phyloP scores from a whole-genome alignment of 2,329 filamentous ascomycete species.

The Venturia effusa region DNA sequence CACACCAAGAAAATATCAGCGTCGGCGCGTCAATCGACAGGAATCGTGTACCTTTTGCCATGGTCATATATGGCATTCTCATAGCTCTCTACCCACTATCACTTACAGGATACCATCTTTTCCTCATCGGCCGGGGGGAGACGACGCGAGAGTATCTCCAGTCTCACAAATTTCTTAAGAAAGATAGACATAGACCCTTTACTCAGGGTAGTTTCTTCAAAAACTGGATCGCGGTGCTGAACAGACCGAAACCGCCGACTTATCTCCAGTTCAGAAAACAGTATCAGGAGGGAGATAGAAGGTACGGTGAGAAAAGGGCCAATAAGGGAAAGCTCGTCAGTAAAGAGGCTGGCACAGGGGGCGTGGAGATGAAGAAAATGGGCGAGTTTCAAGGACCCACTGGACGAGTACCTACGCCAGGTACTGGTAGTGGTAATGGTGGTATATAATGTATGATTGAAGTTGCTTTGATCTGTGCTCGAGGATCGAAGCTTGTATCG shows the following conservation, averaged over 20 bases:
- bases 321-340: background rate
- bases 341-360: background rate
- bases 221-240: slow-evolving; percentile 75
- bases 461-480: background rate
- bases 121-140: slow-evolving; percentile 81
- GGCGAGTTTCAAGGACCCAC: background rate
- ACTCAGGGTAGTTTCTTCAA: slow-evolving; percentile 62
- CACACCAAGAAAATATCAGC: slow-evolving; percentile 46
- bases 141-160: slow-evolving; percentile 95
- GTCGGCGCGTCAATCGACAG: slow-evolving; percentile 59
- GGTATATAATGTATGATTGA: background rate
- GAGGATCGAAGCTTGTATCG: background rate
- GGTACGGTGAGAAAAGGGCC: slow-evolving; percentile 49
- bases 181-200: slow-evolving; percentile 84
- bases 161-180: slow-evolving; percentile 87
- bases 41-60: slow-evolving; percentile 73
- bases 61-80: slow-evolving; percentile 73
- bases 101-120: slow-evolving; percentile 79
- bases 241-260: slow-evolving; percentile 72
- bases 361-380: slow-evolving; percentile 11
- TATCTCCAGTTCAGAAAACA: slow-evolving; percentile 77
- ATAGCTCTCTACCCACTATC: slow-evolving; percentile 71
- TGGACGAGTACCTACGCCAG: background rate
- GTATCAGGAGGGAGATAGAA: slow-evolving; percentile 73
- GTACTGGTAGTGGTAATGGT: background rate